Percentiles rank a stretch among this genome's conserved stretches.
Evolutionary conservation across 495 filamentous ascomycete genomes (phyloP).

Genomic region (Penicillium samsonianum): DNA sequence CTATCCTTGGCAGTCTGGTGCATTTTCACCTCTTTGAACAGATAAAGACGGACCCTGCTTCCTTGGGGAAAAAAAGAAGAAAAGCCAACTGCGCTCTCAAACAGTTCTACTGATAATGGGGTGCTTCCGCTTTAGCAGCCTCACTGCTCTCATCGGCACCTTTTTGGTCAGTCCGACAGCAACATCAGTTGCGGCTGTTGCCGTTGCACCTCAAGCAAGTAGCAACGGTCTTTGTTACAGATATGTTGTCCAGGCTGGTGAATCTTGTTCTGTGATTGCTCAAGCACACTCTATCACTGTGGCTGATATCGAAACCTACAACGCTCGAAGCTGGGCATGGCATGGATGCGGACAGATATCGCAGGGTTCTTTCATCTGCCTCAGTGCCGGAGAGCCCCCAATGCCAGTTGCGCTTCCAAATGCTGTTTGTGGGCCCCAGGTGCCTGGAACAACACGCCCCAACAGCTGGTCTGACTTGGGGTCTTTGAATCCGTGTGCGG

Average conservation of each 20-base stretch:
- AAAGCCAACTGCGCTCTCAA: neutral
- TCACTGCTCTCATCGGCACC: neutral
- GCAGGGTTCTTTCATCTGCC: conserved; percentile 2
- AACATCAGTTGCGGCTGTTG: neutral
- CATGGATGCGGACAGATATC: neutral
- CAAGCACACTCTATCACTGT: neutral
- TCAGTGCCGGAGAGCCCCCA: conserved; percentile 2
- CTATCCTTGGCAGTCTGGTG: neutral
- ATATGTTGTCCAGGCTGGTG: neutral
- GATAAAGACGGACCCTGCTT: neutral
- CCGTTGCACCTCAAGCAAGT: neutral
- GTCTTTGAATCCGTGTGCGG: conserved; percentile 5
- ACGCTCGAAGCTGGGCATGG: neutral
- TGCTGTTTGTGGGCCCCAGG: conserved; percentile 9
- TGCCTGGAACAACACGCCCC: conserved; percentile 3
- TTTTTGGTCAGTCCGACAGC: neutral
- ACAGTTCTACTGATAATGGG: neutral
- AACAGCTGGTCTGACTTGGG: neutral
- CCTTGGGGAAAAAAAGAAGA: too few relatives aligned
- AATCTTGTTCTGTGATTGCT: conserved; percentile 1
- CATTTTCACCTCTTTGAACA: neutral
- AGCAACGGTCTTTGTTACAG: neutral
- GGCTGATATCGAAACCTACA: conserved; percentile 1
- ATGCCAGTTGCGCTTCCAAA: conserved; percentile 9
- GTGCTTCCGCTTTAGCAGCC: neutral